Evolutionary conservation across 257 asterid species (phyloP), one percentile per base, ranked within the genome.

Genomic region (Asclepias syriaca): DNA sequence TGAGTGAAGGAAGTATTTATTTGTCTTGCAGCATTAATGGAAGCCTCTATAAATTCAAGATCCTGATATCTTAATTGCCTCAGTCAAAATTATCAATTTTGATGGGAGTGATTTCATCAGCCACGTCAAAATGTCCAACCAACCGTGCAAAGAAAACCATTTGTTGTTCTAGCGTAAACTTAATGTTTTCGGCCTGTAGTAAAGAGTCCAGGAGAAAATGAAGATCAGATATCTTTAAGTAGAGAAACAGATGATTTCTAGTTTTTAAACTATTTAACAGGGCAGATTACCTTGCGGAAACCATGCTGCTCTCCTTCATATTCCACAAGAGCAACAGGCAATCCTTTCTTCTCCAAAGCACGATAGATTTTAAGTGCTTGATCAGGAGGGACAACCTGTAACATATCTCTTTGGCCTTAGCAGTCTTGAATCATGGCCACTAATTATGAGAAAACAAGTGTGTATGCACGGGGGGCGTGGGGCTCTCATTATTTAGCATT

Each of bases 231-330:
- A 46, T 14, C 40, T 50, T 1, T 1, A 2, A 11, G 15, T 14
- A 0, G 4, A 22, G 57, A 51, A 51, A 51, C 55, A 16, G 55
- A 46, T 34, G 11, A 40, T 40, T 40, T 43, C 8, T 66, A 2
- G 58, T 11, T 69, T 43, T 43, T 15, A 15, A 69, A 48, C 29
- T 22, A 43, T 69, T 15, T 66, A 4, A 37, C 7, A 66, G 45
- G 39, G 49, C 60, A 51, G 40, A 53, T 55, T 77, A 91, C 98
- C 97, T 81, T 88, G 77, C 99, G 92, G 68, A 94, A 91, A 73
- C 99, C 97, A 82, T 94, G 99, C 54, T 90, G 97, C 74, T 94
- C 99, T 55, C 97, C 97, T 86, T 91, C 95, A 43, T 91, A 91
- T 74, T 91, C 97, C 64, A 94, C 85, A 7, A 94, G 92, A 48